These are phyloP conservation scores for Leccinum subtestaceum DNA, from an alignment of 768 basidiomycete genomes.

Conservation along the genomic window DNA sequence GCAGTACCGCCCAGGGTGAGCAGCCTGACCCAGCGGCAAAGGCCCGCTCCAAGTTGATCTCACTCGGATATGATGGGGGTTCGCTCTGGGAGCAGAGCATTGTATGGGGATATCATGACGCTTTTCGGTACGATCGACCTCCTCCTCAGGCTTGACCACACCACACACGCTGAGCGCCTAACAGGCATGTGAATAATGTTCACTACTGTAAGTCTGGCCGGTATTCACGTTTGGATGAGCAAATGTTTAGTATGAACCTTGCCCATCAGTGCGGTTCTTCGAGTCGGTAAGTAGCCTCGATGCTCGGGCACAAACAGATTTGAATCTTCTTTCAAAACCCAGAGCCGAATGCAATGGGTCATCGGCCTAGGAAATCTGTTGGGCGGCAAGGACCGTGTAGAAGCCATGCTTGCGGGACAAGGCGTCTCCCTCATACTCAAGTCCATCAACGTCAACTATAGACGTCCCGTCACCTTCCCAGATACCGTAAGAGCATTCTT, in stretches of 20 bases:
- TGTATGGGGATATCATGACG: slow-evolving; percentile 79
- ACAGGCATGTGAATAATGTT: slow-evolving; percentile 77
- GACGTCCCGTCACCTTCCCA: slow-evolving; percentile 70
- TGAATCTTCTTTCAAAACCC: background rate
- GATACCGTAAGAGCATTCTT: slow-evolving; percentile 54
- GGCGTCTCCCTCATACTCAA: slow-evolving; percentile 77
- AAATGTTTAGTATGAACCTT: background rate
- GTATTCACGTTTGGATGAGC: background rate
- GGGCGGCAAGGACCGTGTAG: slow-evolving; percentile 54
- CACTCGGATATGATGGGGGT: slow-evolving; percentile 54
- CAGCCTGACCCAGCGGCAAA: slow-evolving; percentile 25
- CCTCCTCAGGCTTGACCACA: background rate
- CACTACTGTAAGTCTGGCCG: slow-evolving; percentile 51
- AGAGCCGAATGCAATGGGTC: slow-evolving; percentile 74
- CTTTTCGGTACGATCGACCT: slow-evolving; percentile 54
- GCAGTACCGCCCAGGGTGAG: background rate
- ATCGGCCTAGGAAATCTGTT: slow-evolving; percentile 51
- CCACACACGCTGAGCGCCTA: background rate
- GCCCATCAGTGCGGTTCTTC: slow-evolving; percentile 55
- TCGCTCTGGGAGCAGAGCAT: slow-evolving; percentile 79
- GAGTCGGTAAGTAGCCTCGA: slow-evolving; percentile 51
- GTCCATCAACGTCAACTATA: slow-evolving; percentile 63
- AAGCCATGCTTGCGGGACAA: slow-evolving; percentile 57
- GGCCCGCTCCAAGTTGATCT: slow-evolving; percentile 42
- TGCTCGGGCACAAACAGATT: background rate